Evolutionary conservation across 2,329 filamentous ascomycete species (phyloP).

Genomic region (Trichoderma citrinoviride): DNA sequence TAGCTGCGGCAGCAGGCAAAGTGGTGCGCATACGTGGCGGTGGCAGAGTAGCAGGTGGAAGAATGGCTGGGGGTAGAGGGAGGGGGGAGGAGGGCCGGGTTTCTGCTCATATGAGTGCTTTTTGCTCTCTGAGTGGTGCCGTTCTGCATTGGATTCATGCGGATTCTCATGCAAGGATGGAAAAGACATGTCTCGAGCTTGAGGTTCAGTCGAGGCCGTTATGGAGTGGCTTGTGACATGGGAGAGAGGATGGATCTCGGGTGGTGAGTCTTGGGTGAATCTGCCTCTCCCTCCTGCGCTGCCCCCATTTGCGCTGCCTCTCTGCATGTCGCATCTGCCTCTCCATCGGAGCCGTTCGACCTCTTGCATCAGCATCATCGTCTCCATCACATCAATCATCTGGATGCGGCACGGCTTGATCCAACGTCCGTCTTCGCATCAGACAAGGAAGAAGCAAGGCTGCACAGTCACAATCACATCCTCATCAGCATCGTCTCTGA

Average conservation of each 20-base stretch:
- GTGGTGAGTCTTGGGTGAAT: background rate
- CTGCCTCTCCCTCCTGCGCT: background rate
- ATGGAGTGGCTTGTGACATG: background rate
- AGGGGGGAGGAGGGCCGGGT: too few species aligned
- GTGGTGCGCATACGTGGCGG: slow-evolving; percentile 19
- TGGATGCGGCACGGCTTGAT: slow-evolving; percentile 12
- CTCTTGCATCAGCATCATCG: background rate
- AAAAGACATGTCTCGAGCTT: background rate
- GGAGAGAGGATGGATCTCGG: background rate
- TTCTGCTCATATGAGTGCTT: background rate
- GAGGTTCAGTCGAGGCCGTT: background rate
- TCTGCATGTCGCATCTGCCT: background rate
- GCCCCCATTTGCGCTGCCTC: background rate
- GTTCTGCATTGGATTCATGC: slow-evolving; percentile 9
- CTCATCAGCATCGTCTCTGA: background rate
- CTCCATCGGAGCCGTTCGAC: background rate
- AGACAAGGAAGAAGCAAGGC: background rate
- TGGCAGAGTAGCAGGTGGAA: slow-evolving; percentile 11
- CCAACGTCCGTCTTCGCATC: background rate
- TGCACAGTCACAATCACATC: background rate
- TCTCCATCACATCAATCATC: background rate
- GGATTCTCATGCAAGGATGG: slow-evolving; percentile 2
- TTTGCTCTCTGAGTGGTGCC: background rate
- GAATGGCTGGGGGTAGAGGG: too few species aligned
- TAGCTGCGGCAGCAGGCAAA: slow-evolving; percentile 6